A percentile compares a stretch with the other conserved stretches of the same genome.
Evolutionary conservation across 2,329 filamentous ascomycete genomes (phyloP).

Genomic region (Stachybotrys echinatus): DNA sequence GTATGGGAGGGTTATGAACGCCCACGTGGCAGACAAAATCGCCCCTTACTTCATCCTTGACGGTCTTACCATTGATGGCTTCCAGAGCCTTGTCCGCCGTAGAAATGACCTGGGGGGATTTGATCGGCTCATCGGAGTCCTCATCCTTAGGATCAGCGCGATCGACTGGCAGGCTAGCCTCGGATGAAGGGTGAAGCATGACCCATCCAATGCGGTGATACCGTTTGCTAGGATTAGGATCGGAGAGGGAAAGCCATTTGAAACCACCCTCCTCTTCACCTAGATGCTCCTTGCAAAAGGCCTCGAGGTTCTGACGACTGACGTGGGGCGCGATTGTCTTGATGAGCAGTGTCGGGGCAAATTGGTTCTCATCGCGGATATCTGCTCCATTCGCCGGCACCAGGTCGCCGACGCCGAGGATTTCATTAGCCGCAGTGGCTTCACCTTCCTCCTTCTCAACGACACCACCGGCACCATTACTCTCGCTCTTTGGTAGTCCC

Average conservation of each 20-base stretch:
- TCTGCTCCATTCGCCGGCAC: conserved; percentile 80
- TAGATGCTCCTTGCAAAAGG: conserved; percentile 89
- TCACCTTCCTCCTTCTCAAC: conserved; percentile 96
- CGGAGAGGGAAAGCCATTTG: conserved; percentile 92
- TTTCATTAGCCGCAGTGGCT: conserved; percentile 84
- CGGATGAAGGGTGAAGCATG: conserved; percentile 78
- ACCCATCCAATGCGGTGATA: conserved; percentile 99
- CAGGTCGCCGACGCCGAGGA: conserved; percentile 85
- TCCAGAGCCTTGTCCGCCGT: conserved; percentile 84
- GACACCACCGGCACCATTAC: conserved; percentile 76
- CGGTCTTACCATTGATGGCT: conserved; percentile 95
- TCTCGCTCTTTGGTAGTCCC: conserved; percentile 89
- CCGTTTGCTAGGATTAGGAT: conserved; percentile 94
- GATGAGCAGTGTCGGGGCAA: conserved; percentile 89
- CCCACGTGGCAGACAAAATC: conserved; percentile 98
- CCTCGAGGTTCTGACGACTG: conserved; percentile 86
- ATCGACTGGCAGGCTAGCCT: conserved; percentile 60
- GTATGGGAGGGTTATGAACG: conserved; percentile 82
- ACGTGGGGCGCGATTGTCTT: conserved; percentile 98
- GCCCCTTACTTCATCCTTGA: conserved; percentile 86
- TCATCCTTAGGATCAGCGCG: conserved; percentile 70
- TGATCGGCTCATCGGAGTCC: conserved; percentile 52
- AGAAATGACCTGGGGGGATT: conserved; percentile 44
- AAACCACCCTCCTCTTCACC: conserved; percentile 88
- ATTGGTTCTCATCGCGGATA: conserved; percentile 80